These are phyloP conservation scores for Suillus luteus DNA, from an alignment of 768 basidiomycete species.

Conservation along the genomic window DNA sequence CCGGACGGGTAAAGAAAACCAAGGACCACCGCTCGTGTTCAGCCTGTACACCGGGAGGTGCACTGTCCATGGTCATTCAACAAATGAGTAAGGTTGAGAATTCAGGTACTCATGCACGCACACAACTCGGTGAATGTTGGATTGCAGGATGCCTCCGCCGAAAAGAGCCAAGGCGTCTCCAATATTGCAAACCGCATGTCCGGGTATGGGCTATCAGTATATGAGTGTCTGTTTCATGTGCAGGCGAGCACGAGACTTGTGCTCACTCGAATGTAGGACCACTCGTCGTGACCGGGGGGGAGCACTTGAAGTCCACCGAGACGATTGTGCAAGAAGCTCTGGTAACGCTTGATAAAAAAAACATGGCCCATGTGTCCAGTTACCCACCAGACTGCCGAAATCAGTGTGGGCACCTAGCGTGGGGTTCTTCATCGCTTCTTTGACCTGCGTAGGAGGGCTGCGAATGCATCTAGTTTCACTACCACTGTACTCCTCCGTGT, in stretches of 20 bases:
- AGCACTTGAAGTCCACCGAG: slow-evolving; percentile 73
- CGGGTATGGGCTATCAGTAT: slow-evolving; percentile 46
- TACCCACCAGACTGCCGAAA: slow-evolving; percentile 62
- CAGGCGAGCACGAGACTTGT: background rate
- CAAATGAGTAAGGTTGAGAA: background rate
- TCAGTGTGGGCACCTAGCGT: slow-evolving; percentile 64
- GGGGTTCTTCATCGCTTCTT: slow-evolving; percentile 32
- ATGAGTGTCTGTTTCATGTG: background rate
- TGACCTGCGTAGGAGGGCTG: slow-evolving; percentile 42
- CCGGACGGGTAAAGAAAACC: slow-evolving; percentile 68
- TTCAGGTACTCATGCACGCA: background rate
- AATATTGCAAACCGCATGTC: slow-evolving; percentile 60
- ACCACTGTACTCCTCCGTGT: slow-evolving; percentile 47
- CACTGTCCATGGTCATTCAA: slow-evolving; percentile 13
- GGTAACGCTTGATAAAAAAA: background rate
- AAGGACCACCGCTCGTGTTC: slow-evolving; percentile 62
- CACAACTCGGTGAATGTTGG: slow-evolving; percentile 64
- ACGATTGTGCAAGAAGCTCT: slow-evolving; percentile 71
- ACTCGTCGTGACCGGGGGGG: slow-evolving; percentile 57
- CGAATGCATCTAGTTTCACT: slow-evolving; percentile 60
- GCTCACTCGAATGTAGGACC: slow-evolving; percentile 66
- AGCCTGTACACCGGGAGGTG: slow-evolving; percentile 60
- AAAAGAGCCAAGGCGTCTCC: slow-evolving; percentile 65
- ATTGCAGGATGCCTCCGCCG: slow-evolving; percentile 64
- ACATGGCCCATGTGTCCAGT: background rate